Base-by-base conservation (phyloP, 2,329 filamentous ascomycete genomes). In the Colletotrichum acutatum region DNA sequence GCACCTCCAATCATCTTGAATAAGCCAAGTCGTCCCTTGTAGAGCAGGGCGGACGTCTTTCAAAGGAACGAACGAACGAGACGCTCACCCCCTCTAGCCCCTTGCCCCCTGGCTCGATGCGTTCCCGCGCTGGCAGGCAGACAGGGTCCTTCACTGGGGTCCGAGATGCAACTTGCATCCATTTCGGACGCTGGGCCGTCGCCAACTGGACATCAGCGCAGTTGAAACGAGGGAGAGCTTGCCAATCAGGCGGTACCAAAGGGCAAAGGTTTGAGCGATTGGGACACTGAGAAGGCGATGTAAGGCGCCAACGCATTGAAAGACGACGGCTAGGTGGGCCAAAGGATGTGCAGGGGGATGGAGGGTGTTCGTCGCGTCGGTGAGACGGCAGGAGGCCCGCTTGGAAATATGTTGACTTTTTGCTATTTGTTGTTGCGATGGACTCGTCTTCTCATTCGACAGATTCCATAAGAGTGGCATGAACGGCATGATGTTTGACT, bases 261-360 rank as follows among this genome's bases (percentile, higher is more conserved):
- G 28, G n/a, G 12, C 34, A 49, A 53, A 58, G 16, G 46, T 58
- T 68, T 37, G 65, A 42, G 16, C 65, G 37, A 58, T 32, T 62
- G 30, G 42, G 52, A 30, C 59, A 64, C 42, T 59, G 42, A 24
- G 53, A 46, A 19, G 54, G 62, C 24, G 19, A 58, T 34, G 66
- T 72, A 72, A 69, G 70, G 70, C 70, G 70, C 66, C 70, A 72
- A 72, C 60, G 65, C 70, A 69, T 72, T 49, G 19, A 22, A 49
- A 57, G 53, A 57, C 46, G n/a, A 46, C 26, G 52, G 53, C 49
- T 19, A 32, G 34, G 70, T 69, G 70, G 66, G 37, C 59, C 58
- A 54, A 46, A 72, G n/a, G 61, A 46, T 24, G 70, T 46, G 32
- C 66, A 68, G 64, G 63, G 26, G 70, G 66, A 58, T 30, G 37